Evolutionary conservation across 2,329 filamentous ascomycete genomes (phyloP).

Genomic region (Penicillium sp.): DNA sequence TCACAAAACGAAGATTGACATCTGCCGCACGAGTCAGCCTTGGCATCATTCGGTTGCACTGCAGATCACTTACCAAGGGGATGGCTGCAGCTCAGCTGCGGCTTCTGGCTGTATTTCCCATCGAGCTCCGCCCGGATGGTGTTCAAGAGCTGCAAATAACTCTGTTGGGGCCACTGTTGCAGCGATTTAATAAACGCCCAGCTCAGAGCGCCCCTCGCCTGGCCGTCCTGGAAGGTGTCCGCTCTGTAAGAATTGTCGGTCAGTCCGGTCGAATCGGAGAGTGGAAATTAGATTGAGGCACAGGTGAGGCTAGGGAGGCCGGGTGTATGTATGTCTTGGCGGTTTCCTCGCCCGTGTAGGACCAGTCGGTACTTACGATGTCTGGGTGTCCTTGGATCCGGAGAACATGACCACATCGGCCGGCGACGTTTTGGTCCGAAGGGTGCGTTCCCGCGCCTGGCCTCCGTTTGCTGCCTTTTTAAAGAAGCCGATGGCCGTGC

Average conservation of each 20-base stretch:
- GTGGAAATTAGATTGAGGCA: neutral
- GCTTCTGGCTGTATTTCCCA: conserved; percentile 89
- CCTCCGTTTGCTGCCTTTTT: conserved; percentile 84
- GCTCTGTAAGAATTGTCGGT: conserved; percentile 57
- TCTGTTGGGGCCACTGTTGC: conserved; percentile 89
- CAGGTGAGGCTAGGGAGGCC: neutral
- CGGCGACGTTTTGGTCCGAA: conserved; percentile 86
- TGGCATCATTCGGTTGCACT: conserved; percentile 2
- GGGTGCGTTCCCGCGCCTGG: conserved; percentile 74
- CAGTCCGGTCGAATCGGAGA: neutral
- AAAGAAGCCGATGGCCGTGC: conserved; percentile 77
- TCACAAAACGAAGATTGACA: conserved; percentile 66
- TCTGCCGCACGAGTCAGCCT: conserved; percentile 47
- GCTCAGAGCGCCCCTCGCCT: conserved; percentile 96
- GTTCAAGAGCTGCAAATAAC: conserved; percentile 91
- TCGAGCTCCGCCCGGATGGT: conserved; percentile 86
- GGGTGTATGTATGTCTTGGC: neutral
- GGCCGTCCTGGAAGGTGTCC: conserved; percentile 82
- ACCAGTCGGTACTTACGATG: conserved; percentile 44
- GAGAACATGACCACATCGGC: conserved; percentile 98
- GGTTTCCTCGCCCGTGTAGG: neutral
- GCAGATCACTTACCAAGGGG: conserved; percentile 71
- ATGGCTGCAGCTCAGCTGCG: conserved; percentile 94
- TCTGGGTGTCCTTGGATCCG: conserved; percentile 93
- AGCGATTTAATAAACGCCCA: conserved; percentile 92